phyloP scores from a whole-genome alignment of 2,329 filamentous ascomycete genomes.

The Xylariaceae sp. region DNA sequence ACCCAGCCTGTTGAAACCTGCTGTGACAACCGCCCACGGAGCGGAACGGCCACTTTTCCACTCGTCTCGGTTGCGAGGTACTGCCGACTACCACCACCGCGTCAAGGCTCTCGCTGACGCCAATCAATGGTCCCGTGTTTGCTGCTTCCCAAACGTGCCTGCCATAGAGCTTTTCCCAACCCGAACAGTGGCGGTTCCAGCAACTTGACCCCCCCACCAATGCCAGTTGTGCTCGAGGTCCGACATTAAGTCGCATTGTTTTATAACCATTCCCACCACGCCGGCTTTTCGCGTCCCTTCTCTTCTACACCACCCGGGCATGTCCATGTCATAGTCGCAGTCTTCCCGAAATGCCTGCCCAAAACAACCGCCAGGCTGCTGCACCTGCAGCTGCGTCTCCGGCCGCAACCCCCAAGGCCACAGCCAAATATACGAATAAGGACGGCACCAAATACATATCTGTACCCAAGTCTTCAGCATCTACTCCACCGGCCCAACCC shows the following conservation, averaged over 20 bases:
- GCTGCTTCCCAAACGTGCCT: background rate
- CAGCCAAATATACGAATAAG: constrained; percentile 61
- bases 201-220: constrained; percentile 14
- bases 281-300: constrained; percentile 9
- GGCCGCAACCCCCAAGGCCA: constrained; percentile 43
- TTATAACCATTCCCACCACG: constrained; percentile 6
- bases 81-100: constrained; percentile 8
- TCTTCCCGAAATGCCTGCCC: constrained; percentile 41
- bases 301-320: constrained; percentile 22
- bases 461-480: constrained; percentile 50
- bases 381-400: constrained; percentile 47
- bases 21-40: constrained; percentile 4
- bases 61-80: constrained; percentile 10
- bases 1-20: constrained; percentile 6
- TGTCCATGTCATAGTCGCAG: constrained; percentile 18
- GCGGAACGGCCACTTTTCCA: constrained; percentile 7
- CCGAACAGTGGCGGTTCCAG: constrained; percentile 13
- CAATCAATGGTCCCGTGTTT: constrained; percentile 8
- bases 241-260: constrained; percentile 15
- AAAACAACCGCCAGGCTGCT: constrained; percentile 48
- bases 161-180: constrained; percentile 1
- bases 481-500: constrained; percentile 48
- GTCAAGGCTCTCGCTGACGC: constrained; percentile 5
- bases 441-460: constrained; percentile 66
- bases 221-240: constrained; percentile 14